phyloP scores from a whole-genome alignment of 2,329 filamentous ascomycete species.

The Lecanicillium sp. region DNA sequence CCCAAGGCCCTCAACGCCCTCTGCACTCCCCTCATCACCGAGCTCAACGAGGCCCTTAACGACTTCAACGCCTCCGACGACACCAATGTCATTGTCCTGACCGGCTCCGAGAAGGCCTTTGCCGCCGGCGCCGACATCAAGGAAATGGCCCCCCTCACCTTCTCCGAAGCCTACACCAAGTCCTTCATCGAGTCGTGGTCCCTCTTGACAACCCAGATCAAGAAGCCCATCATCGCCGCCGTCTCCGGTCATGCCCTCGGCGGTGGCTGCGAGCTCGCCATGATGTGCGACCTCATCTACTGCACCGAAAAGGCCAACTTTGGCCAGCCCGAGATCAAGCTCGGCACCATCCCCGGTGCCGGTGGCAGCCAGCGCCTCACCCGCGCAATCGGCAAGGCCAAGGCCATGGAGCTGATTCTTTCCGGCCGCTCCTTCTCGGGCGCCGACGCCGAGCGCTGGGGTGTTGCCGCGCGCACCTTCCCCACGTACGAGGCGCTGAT shows the following conservation, averaged over 20 bases:
- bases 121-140: slow-evolving; percentile 98
- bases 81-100: slow-evolving; percentile 75
- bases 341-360: slow-evolving; percentile 86
- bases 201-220: slow-evolving; percentile 71
- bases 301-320: slow-evolving; percentile 82
- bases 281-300: slow-evolving; percentile 97
- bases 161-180: slow-evolving; percentile 76
- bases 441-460: slow-evolving; percentile 81
- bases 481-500: slow-evolving; percentile 75
- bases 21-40: slow-evolving; percentile 80
- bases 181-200: slow-evolving; percentile 98
- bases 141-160: slow-evolving; percentile 92
- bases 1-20: slow-evolving; percentile 95
- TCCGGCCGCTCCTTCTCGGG: slow-evolving; percentile 82
- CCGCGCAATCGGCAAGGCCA: slow-evolving; percentile 72
- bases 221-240: slow-evolving; percentile 90
- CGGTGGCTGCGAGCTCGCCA: slow-evolving; percentile 90
- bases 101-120: slow-evolving; percentile 84
- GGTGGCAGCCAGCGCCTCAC: slow-evolving; percentile 88
- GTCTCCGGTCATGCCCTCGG: slow-evolving; percentile 93
- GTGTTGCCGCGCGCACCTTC: slow-evolving; percentile 78
- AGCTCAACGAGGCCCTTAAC: slow-evolving; percentile 75
- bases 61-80: slow-evolving; percentile 63
- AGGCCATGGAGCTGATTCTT: slow-evolving; percentile 86
- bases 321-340: slow-evolving; percentile 94